Base-by-base conservation (phyloP, 2,329 filamentous ascomycete genomes). In the Calonectria fujianensis region DNA sequence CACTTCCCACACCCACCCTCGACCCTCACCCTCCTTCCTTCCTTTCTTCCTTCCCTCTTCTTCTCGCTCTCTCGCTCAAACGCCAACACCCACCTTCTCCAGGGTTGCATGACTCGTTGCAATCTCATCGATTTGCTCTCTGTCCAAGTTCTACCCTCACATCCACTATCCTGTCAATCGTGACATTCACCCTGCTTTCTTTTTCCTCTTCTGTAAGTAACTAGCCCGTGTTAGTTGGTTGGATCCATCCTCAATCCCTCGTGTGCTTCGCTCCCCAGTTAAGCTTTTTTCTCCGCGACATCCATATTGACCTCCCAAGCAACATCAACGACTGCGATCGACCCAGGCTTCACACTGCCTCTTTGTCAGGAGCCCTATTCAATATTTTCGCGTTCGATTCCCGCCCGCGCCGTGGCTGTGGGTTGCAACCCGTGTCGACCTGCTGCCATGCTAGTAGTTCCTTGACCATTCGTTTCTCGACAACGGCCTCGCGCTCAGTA, bases 201-300 rank as follows among this genome's bases (percentile, higher is more conserved):
- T 73, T 73, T 70, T 59, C 63, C 52, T 69, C 31, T 71, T 65
- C 64, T 27, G 77, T 78, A 69, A 72, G 78, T 80, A 74, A 76
- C 70, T 73, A 54, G 75, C 66, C 63, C 75, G 73, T 81, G 77
- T 81, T 81, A 81, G 80, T 81, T 80, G 79, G 72, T 70, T 64
- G 72, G 67, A 64, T 68, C 74, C 65, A 69, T 71, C 59, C 51
- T 59, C 41, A 65, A 48, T 70, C 63, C 39, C 68, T 78, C 72
- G 72, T 76, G 74, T 73, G 77, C 77, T 69, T 72, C 73, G 67
- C 75, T 63, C 59, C 39, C 70, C 32, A 32, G 70, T 72, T 74
- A 71, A 71, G 69, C 72, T 65, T 78, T 77, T 67, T 51, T 48
- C 73, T 57, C 65, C 67, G 70, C 57, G 66, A 74, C 52, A 52